Evolutionary conservation across 345 rosid species (phyloP).

Genomic region (Syzygium aromaticum): DNA sequence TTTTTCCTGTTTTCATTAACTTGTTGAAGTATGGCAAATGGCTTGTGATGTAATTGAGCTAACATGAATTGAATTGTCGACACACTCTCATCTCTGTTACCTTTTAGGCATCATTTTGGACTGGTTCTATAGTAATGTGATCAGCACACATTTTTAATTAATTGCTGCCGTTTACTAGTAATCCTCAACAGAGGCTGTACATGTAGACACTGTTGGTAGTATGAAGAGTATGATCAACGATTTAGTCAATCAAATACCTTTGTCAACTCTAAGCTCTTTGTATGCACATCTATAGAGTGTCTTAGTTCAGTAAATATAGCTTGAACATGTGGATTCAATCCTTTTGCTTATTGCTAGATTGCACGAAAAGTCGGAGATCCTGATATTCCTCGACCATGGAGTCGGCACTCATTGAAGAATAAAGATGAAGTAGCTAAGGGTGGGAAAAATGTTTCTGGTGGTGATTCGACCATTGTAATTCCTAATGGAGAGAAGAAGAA

Average conservation of each 20-base stretch:
- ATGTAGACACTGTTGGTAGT: background rate
- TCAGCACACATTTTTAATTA: background rate
- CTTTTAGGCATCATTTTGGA: background rate
- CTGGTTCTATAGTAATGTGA: background rate
- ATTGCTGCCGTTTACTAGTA: background rate
- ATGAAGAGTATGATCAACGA: background rate
- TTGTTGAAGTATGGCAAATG: background rate
- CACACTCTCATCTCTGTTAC: background rate
- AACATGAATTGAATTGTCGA: background rate
- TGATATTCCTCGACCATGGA: conserved; percentile 77
- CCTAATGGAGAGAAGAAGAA: conserved; percentile 22
- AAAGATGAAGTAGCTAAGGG: conserved; percentile 15
- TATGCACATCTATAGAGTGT: background rate
- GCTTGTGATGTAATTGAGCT: background rate
- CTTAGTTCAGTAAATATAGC: background rate
- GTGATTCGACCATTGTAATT: conserved; percentile 2
- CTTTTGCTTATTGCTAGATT: conserved; percentile 23
- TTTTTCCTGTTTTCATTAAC: background rate
- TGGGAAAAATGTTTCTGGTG: conserved; percentile 7
- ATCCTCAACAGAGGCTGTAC: background rate
- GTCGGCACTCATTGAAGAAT: conserved; percentile 60
- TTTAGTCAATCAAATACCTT: background rate
- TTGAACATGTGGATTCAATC: background rate
- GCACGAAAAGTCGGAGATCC: conserved; percentile 70
- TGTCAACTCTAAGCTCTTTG: background rate